These are phyloP conservation scores for Ophiostoma angusticollis DNA, from an alignment of 2,329 filamentous ascomycete genomes.

Conservation along the genomic window DNA sequence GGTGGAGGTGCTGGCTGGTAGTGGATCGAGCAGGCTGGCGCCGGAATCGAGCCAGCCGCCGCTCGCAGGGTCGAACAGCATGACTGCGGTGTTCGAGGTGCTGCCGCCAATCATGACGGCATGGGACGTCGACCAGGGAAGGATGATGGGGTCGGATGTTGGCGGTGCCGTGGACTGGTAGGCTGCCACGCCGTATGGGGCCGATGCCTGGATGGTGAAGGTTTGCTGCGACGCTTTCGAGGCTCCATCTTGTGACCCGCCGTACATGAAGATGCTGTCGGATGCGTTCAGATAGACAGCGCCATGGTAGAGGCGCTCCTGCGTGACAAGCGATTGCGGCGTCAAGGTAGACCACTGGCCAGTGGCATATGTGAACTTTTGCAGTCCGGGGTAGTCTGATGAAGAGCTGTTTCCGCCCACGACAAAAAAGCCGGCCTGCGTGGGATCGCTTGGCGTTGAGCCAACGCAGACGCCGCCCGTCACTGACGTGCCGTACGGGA, in stretches of 20 bases:
- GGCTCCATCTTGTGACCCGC: constrained; percentile 53
- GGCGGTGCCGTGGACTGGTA: constrained; percentile 48
- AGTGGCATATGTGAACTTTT: constrained; percentile 47
- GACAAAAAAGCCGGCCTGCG: constrained; percentile 57
- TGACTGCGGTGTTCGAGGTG: constrained; percentile 52
- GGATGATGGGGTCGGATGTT: constrained; percentile 54
- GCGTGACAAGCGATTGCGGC: constrained; percentile 37
- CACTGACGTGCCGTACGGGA: constrained; percentile 56
- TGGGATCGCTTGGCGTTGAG: constrained; percentile 45
- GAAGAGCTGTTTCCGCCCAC: constrained; percentile 57
- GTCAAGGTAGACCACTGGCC: constrained; percentile 38
- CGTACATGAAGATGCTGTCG: constrained; percentile 67
- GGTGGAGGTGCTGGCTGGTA: constrained; percentile 43
- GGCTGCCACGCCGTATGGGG: constrained; percentile 49
- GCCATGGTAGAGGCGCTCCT: constrained; percentile 62
- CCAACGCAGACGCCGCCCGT: constrained; percentile 67
- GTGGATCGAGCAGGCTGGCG: constrained; percentile 45
- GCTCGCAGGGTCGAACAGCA: constrained; percentile 51
- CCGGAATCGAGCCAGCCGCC: constrained; percentile 56
- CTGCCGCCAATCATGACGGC: constrained; percentile 65
- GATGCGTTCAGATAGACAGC: constrained; percentile 60
- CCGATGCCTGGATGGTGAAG: constrained; percentile 55
- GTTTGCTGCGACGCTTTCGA: constrained; percentile 54
- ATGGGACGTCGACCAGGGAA: constrained; percentile 59
- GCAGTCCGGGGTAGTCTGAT: constrained; percentile 57